Conservation (phyloP, 768 basidiomycete species). For the Suillus plorans region DNA sequence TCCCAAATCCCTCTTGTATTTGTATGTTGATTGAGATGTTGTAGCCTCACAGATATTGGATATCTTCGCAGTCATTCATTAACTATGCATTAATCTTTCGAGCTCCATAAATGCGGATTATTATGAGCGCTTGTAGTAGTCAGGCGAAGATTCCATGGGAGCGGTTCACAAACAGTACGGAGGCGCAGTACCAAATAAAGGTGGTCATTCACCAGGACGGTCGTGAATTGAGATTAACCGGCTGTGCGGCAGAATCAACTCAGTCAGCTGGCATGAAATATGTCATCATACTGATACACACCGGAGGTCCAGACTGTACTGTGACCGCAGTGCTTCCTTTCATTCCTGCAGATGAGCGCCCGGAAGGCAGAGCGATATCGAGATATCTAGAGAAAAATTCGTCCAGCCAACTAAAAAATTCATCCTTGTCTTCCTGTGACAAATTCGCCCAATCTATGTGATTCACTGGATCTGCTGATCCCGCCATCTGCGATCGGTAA, state of each 20-base stretch:
- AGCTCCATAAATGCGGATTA: not conserved
- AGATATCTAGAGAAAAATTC: conserved; percentile 67
- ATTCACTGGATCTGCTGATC: conserved; percentile 5
- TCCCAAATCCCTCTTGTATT: not conserved
- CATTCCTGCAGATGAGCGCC: not conserved
- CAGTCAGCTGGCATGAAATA: not conserved
- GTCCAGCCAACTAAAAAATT: conserved; percentile 78
- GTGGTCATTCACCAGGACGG: not conserved
- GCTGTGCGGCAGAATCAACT: not conserved
- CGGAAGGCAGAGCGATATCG: conserved; percentile 23
- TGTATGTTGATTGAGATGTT: not conserved
- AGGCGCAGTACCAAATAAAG: not conserved
- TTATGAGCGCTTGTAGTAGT: not conserved
- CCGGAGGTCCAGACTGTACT: conserved; percentile 14
- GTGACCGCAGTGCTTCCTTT: not conserved
- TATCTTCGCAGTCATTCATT: not conserved
- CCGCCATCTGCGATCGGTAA: conserved; percentile 17
- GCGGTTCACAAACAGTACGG: not conserved
- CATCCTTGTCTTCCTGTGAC: conserved; percentile 62
- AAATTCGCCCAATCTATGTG: conserved; percentile 71
- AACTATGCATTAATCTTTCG: not conserved
- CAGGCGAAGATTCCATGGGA: not conserved
- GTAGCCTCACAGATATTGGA: conserved; percentile 6
- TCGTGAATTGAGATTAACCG: conserved; percentile 1
- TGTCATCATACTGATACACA: conserved; percentile 14